Evolutionary conservation across 768 basidiomycete genomes (phyloP), one percentile per base, ranked within the genome.

Genomic region (Suillus plorans): DNA sequence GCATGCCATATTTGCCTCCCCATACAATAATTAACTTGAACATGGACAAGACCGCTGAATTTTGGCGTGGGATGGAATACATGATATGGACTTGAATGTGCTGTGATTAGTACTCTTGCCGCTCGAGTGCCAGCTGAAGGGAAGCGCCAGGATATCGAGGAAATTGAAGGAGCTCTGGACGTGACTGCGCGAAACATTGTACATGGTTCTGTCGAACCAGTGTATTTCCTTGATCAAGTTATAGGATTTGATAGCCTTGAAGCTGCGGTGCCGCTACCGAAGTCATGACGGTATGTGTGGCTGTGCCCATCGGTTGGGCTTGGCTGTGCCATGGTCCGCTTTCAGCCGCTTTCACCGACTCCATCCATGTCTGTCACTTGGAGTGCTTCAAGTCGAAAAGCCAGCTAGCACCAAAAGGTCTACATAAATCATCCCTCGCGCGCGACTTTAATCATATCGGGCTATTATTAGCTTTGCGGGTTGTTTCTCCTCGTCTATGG

Each of bases 141-240:
- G 28, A 57, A 60, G 16, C 18, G 34, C 20, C 61, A 25, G 3
- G 58, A 39, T 45, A 36, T 66, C 16, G 57, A 66, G 14, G 45
- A 59, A n/a, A 20, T 28, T 18, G 20, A 31, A 57, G 53, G 62
- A 39, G 52, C 22, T 39, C 31, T 49, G 9, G 52, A 34, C 13
- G 63, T 58, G 36, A 57, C 47, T 69, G 76, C 72, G 63, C 80
- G 85, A 75, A 86, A 77, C 86, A 87, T 88, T 59, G 81, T 75
- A 78, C 86, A 86, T 87, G 62, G 66, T 70, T 67, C 47, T 64
- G 63, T 65, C 59, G 62, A 52, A 31, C 18, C 49, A 34, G 28
- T 18, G 37, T 42, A 52, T 10, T 20, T 28, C 25, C 39, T 37
- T 8, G 7, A 37, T 60, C 34, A 59, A 63, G 62, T 31, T 36